Percentiles rank a stretch among this genome's conserved stretches.
Evolutionary conservation across 2,329 filamentous ascomycete species (phyloP).

Genomic region (Fusarium protoensiforme): DNA sequence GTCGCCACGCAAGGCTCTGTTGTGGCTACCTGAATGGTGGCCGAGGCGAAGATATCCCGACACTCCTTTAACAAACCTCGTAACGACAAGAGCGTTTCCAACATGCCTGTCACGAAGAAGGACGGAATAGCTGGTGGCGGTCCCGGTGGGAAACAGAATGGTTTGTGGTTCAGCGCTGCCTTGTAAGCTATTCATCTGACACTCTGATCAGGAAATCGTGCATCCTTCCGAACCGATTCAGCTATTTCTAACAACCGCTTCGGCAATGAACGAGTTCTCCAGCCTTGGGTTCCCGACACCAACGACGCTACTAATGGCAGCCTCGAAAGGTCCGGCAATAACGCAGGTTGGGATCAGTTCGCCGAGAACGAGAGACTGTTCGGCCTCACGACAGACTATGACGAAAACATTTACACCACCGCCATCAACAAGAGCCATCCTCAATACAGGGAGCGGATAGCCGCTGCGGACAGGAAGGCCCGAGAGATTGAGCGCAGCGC

Average conservation of each 20-base stretch:
- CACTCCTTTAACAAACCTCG: conserved; percentile 39
- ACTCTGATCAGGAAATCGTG: conserved; percentile 67
- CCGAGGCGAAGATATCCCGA: conserved; percentile 31
- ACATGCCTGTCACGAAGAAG: conserved; percentile 55
- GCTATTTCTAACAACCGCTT: conserved; percentile 83
- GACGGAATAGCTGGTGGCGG: conserved; percentile 49
- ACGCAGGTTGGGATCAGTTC: conserved; percentile 89
- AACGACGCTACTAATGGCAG: conserved; percentile 73
- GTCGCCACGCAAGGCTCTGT: conserved; percentile 27
- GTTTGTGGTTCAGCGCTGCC: conserved; percentile 39
- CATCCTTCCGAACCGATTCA: conserved; percentile 84
- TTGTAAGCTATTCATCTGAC: conserved; percentile 13
- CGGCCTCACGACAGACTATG: conserved; percentile 88
- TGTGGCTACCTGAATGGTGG: conserved; percentile 41
- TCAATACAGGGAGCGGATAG: conserved; percentile 80
- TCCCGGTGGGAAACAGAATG: conserved; percentile 50
- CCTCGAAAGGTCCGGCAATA: conserved; percentile 69
- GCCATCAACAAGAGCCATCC: conserved; percentile 87
- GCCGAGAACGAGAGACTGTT: conserved; percentile 88
- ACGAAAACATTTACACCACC: conserved; percentile 96
- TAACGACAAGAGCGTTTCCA: conserved; percentile 36
- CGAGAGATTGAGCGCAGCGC: conserved; percentile 86
- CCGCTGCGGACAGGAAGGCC: conserved; percentile 83
- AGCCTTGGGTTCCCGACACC: conserved; percentile 82
- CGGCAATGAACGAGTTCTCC: conserved; percentile 78